Percentiles rank a stretch among this genome's conserved stretches.
Conservation (phyloP, 2,329 filamentous ascomycete species). For the Ceratocystiopsis brevicomis region DNA sequence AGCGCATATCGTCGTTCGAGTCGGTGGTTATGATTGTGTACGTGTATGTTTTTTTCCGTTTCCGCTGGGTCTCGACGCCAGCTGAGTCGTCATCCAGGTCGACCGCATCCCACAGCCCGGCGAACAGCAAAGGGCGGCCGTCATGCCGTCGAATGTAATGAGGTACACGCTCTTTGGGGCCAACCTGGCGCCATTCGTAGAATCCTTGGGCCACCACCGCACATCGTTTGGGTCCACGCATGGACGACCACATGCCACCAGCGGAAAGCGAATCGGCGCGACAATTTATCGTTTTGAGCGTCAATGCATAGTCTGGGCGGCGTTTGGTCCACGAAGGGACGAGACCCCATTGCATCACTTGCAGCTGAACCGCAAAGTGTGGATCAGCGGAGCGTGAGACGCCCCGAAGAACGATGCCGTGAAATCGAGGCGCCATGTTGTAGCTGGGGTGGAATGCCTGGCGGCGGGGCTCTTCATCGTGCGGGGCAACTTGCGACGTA, state of each 20-base stretch:
- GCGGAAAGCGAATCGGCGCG: slow-evolving; percentile 68
- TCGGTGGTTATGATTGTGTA: slow-evolving; percentile 90
- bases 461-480: slow-evolving; percentile 2
- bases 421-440: slow-evolving; percentile 80
- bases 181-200: slow-evolving; percentile 86
- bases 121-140: slow-evolving; percentile 69
- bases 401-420: slow-evolving; percentile 62
- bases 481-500: slow-evolving; percentile 22
- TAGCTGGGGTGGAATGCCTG: slow-evolving; percentile 51
- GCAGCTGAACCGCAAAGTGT: slow-evolving; percentile 41
- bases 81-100: too few species aligned
- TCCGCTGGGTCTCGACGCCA: neutral
- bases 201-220: slow-evolving; percentile 81
- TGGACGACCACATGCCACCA: slow-evolving; percentile 74
- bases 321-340: slow-evolving; percentile 87
- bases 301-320: slow-evolving; percentile 54
- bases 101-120: slow-evolving; percentile 62
- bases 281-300: slow-evolving; percentile 88
- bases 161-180: slow-evolving; percentile 57
- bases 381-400: neutral
- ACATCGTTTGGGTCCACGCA: slow-evolving; percentile 81
- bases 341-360: slow-evolving; percentile 91
- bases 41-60: slow-evolving; percentile 51
- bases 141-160: slow-evolving; percentile 72
- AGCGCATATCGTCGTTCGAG: slow-evolving; percentile 63